These are phyloP conservation scores for Talaromyces stipitatus DNA, from an alignment of 495 filamentous ascomycete genomes.

Conservation along the genomic window DNA sequence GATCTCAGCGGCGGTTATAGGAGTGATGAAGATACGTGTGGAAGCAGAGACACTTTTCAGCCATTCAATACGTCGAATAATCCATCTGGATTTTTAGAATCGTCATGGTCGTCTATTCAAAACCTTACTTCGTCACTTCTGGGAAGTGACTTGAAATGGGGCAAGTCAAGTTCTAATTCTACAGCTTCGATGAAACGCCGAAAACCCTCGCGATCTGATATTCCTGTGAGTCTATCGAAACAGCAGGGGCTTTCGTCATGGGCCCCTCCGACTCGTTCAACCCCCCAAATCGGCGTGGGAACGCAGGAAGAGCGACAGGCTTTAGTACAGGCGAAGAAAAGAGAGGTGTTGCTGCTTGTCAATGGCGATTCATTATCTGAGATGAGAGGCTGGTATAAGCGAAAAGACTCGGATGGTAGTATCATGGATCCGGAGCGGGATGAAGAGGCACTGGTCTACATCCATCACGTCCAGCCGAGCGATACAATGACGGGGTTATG, in stretches of 20 bases:
- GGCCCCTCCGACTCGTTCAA: constrained; percentile 43
- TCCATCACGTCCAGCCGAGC: constrained; percentile 73
- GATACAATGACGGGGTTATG: constrained; percentile 88
- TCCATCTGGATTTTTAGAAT: constrained; percentile 38
- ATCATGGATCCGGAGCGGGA: constrained; percentile 47
- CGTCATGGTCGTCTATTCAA: constrained; percentile 48
- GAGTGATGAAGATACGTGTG: background rate
- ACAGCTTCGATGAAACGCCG: constrained; percentile 25
- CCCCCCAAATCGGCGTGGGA: constrained; percentile 41
- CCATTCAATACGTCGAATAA: constrained; percentile 21
- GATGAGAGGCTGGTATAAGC: constrained; percentile 44
- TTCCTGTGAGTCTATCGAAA: constrained; percentile 30
- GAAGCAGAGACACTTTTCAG: background rate
- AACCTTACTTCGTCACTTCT: constrained; percentile 45
- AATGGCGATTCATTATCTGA: constrained; percentile 41
- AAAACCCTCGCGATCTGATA: constrained; percentile 38
- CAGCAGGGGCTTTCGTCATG: constrained; percentile 36
- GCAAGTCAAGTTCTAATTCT: constrained; percentile 20
- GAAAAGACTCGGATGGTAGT: constrained; percentile 44
- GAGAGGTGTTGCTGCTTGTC: constrained; percentile 50
- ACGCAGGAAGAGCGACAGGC: constrained; percentile 49
- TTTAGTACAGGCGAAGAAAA: constrained; percentile 53
- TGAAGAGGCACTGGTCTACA: constrained; percentile 71
- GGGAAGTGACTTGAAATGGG: constrained; percentile 34
- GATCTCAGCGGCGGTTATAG: background rate